Conservation (phyloP, 148 eudicot species). For the Hydrangea macrophylla region DNA sequence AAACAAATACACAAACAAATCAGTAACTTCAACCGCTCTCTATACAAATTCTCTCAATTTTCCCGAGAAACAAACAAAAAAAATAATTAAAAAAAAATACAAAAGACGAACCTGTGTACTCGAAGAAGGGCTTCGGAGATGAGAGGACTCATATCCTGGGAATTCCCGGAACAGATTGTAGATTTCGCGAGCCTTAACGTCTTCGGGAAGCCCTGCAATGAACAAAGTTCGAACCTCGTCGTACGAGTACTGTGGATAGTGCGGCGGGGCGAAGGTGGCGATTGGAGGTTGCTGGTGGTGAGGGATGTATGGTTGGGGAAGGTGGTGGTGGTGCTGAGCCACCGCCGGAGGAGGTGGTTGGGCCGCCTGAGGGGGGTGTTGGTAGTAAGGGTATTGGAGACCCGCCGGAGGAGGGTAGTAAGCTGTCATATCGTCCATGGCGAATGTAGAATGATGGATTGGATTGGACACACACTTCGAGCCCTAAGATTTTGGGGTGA, state of each 20-base stretch:
- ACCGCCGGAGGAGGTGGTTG: constrained; percentile 22
- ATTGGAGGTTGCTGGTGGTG: constrained; percentile 21
- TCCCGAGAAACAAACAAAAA: neutral
- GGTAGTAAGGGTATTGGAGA: constrained; percentile 34
- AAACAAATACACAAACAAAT: too few species aligned
- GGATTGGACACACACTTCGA: neutral
- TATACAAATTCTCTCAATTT: neutral
- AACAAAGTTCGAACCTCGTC: constrained; percentile 78
- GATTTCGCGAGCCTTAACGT: constrained; percentile 74
- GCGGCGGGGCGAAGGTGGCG: constrained; percentile 27
- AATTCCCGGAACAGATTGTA: constrained; percentile 81
- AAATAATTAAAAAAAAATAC: neutral
- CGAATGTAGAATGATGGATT: neutral
- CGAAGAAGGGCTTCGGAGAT: constrained; percentile 49
- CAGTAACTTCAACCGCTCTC: too few species aligned
- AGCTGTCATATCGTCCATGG: constrained; percentile 48
- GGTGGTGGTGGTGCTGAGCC: constrained; percentile 27
- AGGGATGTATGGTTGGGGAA: constrained; percentile 19
- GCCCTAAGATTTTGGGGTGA: constrained; percentile 12
- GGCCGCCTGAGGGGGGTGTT: constrained; percentile 28
- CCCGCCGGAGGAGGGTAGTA: constrained; percentile 48
- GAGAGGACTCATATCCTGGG: constrained; percentile 71
- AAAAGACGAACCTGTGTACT: constrained; percentile 39
- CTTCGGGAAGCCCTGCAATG: constrained; percentile 79
- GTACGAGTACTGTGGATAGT: constrained; percentile 28